phyloP scores from a whole-genome alignment of 2,329 filamentous ascomycete species.

The Cryoendolithus antarcticus region DNA sequence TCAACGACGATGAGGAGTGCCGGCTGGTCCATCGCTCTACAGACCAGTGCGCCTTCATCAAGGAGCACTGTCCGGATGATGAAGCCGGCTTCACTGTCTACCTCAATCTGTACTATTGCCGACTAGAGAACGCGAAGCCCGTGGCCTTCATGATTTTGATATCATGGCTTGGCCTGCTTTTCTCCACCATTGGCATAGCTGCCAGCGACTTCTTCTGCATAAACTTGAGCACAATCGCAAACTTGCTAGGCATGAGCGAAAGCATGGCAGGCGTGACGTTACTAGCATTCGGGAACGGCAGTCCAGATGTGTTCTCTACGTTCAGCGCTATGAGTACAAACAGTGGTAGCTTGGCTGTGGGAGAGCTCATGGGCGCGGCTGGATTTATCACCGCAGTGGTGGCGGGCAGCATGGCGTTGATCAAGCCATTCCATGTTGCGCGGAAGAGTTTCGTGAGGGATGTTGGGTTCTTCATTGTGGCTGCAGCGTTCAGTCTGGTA shows the following conservation, averaged over 20 bases:
- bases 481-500: constrained; percentile 73
- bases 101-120: constrained; percentile 82
- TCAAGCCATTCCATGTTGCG: constrained; percentile 87
- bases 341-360: constrained; percentile 91
- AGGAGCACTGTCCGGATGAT: constrained; percentile 70
- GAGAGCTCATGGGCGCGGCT: constrained; percentile 87
- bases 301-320: constrained; percentile 94
- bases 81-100: constrained; percentile 85
- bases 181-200: constrained; percentile 93
- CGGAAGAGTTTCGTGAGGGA: constrained; percentile 84
- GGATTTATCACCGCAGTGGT: constrained; percentile 95
- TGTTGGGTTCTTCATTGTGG: constrained; percentile 80
- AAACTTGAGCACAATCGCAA: constrained; percentile 86
- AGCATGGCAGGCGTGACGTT: constrained; percentile 95
- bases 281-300: constrained; percentile 92
- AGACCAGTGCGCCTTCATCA: constrained; percentile 82
- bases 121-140: constrained; percentile 53
- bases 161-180: constrained; percentile 76
- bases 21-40: constrained; percentile 59
- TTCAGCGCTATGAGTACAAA: constrained; percentile 97
- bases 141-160: constrained; percentile 69
- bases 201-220: constrained; percentile 98
- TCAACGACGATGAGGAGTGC: constrained; percentile 46
- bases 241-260: constrained; percentile 82
- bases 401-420: constrained; percentile 90